Percentiles rank a stretch among this genome's conserved stretches.
Conservation (phyloP, 148 eudicot genomes). For the Vaccinium darrowii region DNA sequence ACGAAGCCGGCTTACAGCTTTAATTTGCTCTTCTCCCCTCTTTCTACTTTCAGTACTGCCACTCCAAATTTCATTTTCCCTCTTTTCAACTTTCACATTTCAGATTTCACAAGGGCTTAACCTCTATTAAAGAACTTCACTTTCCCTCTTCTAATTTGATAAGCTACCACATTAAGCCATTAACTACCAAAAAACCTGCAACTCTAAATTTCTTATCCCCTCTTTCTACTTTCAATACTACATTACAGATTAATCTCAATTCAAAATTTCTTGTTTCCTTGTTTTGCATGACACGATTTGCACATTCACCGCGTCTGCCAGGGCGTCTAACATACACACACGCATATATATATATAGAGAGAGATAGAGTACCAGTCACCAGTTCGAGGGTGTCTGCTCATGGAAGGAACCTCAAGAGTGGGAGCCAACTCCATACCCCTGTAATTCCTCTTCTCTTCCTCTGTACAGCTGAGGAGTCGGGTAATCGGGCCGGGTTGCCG, state of each 20-base stretch:
- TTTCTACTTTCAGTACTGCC: not conserved
- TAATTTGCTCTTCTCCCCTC: no score
- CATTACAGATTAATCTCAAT: no score
- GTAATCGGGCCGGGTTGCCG: slow-evolving; percentile 88
- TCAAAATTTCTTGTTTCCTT: no score
- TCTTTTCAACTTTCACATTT: not conserved
- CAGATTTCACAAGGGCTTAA: not conserved
- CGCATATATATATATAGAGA: not conserved
- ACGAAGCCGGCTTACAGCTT: no score
- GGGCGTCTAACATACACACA: not conserved
- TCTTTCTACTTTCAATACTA: no score
- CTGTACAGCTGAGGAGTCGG: slow-evolving; percentile 93
- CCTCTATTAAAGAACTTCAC: not conserved
- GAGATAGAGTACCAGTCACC: slow-evolving; percentile 72
- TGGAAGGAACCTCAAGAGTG: slow-evolving; percentile 89
- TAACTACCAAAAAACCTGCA: no score
- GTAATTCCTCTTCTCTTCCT: slow-evolving; percentile 65
- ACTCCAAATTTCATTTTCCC: not conserved
- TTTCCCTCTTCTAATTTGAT: not conserved
- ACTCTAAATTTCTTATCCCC: no score
- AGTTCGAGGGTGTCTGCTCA: slow-evolving; percentile 87
- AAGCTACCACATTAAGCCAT: no score
- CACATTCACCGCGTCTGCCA: not conserved
- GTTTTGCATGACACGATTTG: not conserved
- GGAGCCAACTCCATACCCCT: slow-evolving; percentile 92